Evolutionary conservation across 179 eudicot genomes (phyloP), one percentile per base, ranked within the genome.

Genomic region (Heliamphora pulchella): DNA sequence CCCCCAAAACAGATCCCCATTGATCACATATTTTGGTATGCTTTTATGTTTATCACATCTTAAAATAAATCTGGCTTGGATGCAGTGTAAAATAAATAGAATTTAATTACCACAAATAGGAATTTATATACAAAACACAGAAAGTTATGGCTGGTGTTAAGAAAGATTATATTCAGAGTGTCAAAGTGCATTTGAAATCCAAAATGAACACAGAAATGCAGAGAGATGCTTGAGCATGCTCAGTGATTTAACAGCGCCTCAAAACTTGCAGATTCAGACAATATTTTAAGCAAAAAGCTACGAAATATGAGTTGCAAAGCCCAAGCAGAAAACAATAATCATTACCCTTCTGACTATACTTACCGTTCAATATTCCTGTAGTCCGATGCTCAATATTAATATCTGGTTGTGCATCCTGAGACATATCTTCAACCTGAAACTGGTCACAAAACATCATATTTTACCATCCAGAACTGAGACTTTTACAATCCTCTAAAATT

Each of bases 271-370:
- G 43, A 31, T 48, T 53, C 41, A 1, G 73, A 41, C 51, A 66
- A 78, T 48, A 75, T 48, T 4, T 48, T 51, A 64, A 64, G 18
- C 18, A 66, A 53, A 10, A 51, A 51, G 39, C 41, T 0, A 53
- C 41, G 4, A 8, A 44, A 51, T 78, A 17, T 53, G 15, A 17
- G 53, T 51, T 41, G 15, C 1, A 5, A 53, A 22, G 75, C 55
- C 43, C 43, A 70, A 70, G 66, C 53, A 70, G 54, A 70, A 41
- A 58, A 65, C 61, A 41, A 64, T 55, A n/a, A 74, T 53, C 66
- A 54, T 67, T 76, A 81, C 83, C 83, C 47, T 20, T n/a, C 68
- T 80, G 84, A 83, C 83, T 84, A 57, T 41, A 77, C 51, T 65
- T 71, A 62, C 41, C 71, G 58, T 47, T 74, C 75, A 71, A 75